phyloP scores from a whole-genome alignment of 257 asterid species.

The Petrea volubilis region DNA sequence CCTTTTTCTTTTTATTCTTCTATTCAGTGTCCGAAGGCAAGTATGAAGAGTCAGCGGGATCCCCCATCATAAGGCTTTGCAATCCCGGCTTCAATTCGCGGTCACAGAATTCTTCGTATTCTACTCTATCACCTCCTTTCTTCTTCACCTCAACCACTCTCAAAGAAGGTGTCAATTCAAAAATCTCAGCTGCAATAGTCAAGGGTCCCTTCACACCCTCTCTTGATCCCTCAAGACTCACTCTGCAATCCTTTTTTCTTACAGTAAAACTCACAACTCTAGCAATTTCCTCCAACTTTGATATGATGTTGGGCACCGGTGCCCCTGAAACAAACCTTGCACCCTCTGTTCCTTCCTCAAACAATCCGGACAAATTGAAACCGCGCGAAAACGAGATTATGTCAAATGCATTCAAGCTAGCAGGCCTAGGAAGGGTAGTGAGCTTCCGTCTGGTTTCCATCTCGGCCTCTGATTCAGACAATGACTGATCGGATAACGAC shows the following conservation, averaged over 20 bases:
- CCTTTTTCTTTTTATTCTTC: constrained; percentile 31
- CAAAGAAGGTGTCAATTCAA: constrained; percentile 81
- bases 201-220: constrained; percentile 93
- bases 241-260: constrained; percentile 87
- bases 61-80: constrained; percentile 47
- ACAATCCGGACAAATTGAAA: constrained; percentile 83
- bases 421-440: constrained; percentile 64
- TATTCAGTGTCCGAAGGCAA: constrained; percentile 65
- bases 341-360: constrained; percentile 81
- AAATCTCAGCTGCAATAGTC: constrained; percentile 88
- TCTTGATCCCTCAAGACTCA: constrained; percentile 78
- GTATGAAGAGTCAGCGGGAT: constrained; percentile 34
- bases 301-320: constrained; percentile 68
- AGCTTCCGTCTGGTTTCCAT: constrained; percentile 47
- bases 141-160: constrained; percentile 88
- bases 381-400: constrained; percentile 87
- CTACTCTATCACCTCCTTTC: constrained; percentile 80
- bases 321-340: constrained; percentile 76
- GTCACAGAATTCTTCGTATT: constrained; percentile 75
- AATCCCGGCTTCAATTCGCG: constrained; percentile 73
- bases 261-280: constrained; percentile 83
- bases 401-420: constrained; percentile 93
- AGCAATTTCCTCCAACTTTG: constrained; percentile 87
- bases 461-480: constrained; percentile 75
- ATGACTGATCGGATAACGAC: constrained; percentile 56